Conservation (phyloP, 2,329 filamentous ascomycete genomes). For the Arthroderma uncinatum region DNA sequence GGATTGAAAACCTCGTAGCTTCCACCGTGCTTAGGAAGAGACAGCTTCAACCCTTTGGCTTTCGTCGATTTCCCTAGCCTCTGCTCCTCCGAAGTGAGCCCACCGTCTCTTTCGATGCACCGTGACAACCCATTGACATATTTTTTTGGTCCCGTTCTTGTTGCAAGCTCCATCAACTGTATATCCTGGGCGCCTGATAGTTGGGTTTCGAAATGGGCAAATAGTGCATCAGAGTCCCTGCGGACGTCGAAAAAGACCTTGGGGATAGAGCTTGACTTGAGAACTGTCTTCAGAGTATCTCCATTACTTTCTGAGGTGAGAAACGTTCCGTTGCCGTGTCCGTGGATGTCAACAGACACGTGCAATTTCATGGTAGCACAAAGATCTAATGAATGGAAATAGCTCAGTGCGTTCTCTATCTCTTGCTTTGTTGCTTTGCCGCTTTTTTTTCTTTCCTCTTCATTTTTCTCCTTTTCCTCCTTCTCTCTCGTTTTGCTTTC, state of each 20-base stretch:
- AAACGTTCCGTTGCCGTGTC: conserved; percentile 32
- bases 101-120: conserved; percentile 29
- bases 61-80: conserved; percentile 16
- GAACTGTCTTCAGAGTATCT: conserved; percentile 28
- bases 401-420: too few relatives aligned
- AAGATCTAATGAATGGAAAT: too few relatives aligned
- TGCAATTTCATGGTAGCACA: too few relatives aligned
- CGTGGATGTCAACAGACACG: conserved; percentile 40
- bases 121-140: conserved; percentile 28
- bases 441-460: too few relatives aligned
- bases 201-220: conserved; percentile 33
- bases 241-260: conserved; percentile 53
- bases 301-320: conserved; percentile 19
- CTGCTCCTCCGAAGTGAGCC: conserved; percentile 12
- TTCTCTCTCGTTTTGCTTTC: not conserved
- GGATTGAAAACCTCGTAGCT: conserved; percentile 39
- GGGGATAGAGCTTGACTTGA: conserved; percentile 34
- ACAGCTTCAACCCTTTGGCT: conserved; percentile 27
- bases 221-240: conserved; percentile 48
- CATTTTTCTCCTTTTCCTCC: too few relatives aligned
- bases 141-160: conserved; percentile 16
- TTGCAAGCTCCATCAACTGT: conserved; percentile 46
- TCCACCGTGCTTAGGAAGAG: conserved; percentile 35
- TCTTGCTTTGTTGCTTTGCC: too few relatives aligned
- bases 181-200: conserved; percentile 42